These are phyloP conservation scores for Aureobasidium lini DNA, from an alignment of 2,329 filamentous ascomycete species.

Conservation along the genomic window DNA sequence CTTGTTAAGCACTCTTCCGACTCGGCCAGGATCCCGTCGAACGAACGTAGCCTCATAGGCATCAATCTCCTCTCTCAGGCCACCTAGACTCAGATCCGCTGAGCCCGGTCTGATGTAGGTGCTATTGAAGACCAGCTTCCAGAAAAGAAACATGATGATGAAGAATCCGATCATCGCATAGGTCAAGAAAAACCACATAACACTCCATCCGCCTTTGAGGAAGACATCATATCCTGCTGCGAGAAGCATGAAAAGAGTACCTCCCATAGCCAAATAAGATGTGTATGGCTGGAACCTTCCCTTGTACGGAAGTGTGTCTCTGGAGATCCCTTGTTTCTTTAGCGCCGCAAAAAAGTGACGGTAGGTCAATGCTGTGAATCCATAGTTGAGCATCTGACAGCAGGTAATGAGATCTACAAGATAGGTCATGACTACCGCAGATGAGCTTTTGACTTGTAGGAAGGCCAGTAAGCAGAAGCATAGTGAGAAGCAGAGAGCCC, in stretches of 20 bases:
- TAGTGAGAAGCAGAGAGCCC: slow-evolving; percentile 46
- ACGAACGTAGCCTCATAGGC: slow-evolving; percentile 10
- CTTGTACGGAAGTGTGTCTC: slow-evolving; percentile 45
- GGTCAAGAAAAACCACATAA: slow-evolving; percentile 6
- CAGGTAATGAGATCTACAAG: slow-evolving; percentile 51
- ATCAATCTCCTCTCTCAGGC: slow-evolving; percentile 16
- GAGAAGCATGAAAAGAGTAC: slow-evolving; percentile 27
- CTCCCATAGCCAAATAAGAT: slow-evolving; percentile 25
- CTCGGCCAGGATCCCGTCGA: background rate
- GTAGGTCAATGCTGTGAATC: slow-evolving; percentile 50
- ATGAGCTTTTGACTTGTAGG: slow-evolving; percentile 25
- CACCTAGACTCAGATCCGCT: slow-evolving; percentile 15
- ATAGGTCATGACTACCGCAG: slow-evolving; percentile 28
- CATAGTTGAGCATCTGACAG: slow-evolving; percentile 53
- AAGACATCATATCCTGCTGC: slow-evolving; percentile 45
- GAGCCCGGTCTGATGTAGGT: slow-evolving; percentile 11
- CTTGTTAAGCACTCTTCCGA: background rate
- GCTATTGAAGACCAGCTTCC: slow-evolving; percentile 2
- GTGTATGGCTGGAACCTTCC: slow-evolving; percentile 49
- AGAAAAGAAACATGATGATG: background rate
- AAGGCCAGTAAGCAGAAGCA: slow-evolving; percentile 31
- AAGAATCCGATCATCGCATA: slow-evolving; percentile 8
- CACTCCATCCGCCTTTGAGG: slow-evolving; percentile 3
- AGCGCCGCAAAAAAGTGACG: slow-evolving; percentile 47
- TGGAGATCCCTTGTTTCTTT: slow-evolving; percentile 41